Percentiles rank a stretch among this genome's conserved stretches.
Evolutionary conservation across 2,329 filamentous ascomycete genomes (phyloP).

Genomic region (Colletotrichum australisinense): DNA sequence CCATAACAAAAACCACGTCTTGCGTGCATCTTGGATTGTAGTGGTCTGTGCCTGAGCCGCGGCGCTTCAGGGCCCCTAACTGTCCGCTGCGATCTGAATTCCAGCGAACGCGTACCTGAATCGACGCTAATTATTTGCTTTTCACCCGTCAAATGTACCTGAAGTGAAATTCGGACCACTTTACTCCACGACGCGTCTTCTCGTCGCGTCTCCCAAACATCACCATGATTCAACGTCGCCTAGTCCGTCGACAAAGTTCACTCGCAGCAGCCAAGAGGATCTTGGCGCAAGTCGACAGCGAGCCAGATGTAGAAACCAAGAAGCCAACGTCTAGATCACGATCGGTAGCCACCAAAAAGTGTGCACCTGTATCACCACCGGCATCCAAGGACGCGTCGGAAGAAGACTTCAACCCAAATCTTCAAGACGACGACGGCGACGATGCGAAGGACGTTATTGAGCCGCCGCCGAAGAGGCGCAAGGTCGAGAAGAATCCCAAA

Average conservation of each 20-base stretch:
- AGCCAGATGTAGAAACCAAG: slow-evolving; percentile 12
- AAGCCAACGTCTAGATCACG: not conserved
- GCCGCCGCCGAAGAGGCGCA: slow-evolving; percentile 26
- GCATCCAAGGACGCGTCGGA: slow-evolving; percentile 31
- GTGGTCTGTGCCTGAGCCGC: not conserved
- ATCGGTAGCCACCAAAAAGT: not conserved
- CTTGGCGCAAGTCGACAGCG: slow-evolving; percentile 19
- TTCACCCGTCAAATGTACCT: not conserved
- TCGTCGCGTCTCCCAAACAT: slow-evolving; percentile 2
- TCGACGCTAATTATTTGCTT: slow-evolving; percentile 23
- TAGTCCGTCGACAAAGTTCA: slow-evolving; percentile 30
- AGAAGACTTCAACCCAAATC: slow-evolving; percentile 11
- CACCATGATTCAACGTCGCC: slow-evolving; percentile 16
- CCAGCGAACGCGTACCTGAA: not conserved
- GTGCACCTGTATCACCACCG: not conserved
- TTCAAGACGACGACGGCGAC: not conserved
- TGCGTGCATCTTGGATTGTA: not conserved
- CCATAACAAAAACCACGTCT: no score
- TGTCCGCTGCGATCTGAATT: slow-evolving; percentile 13
- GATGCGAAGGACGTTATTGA: slow-evolving; percentile 11
- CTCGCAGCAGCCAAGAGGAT: slow-evolving; percentile 33
- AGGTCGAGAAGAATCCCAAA: not conserved
- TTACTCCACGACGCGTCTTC: not conserved
- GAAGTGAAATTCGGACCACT: not conserved
- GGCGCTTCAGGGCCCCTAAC: not conserved